Percentiles rank a stretch among this genome's conserved stretches.
Evolutionary conservation across 345 rosid genomes (phyloP).

Genomic region (Citrus glauca): DNA sequence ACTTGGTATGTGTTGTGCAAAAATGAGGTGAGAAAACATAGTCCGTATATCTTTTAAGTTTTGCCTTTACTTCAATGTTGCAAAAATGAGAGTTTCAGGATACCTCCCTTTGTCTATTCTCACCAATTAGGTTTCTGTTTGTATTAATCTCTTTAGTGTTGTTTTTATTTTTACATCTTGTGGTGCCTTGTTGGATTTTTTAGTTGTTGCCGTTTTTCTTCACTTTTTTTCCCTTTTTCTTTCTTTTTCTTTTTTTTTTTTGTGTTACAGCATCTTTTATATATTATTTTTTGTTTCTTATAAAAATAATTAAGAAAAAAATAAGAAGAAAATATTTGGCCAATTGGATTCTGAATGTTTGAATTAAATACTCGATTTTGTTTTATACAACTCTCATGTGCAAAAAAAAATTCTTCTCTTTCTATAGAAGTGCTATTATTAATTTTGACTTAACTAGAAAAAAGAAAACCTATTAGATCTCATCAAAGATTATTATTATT

Average conservation of each 20-base stretch:
- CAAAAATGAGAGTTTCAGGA: not conserved
- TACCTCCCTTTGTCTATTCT: not conserved
- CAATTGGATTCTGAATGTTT: not conserved
- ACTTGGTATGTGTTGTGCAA: not conserved
- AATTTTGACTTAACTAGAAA: not conserved
- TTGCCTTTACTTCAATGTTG: not conserved
- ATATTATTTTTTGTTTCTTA: not conserved
- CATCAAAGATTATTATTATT: not conserved
- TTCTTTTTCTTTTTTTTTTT: not conserved
- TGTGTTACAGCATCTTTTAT: not conserved
- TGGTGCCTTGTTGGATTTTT: not conserved
- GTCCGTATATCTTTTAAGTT: not conserved
- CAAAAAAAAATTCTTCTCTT: not conserved
- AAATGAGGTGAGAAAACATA: not conserved
- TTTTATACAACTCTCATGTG: not conserved
- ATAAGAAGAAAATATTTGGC: not conserved
- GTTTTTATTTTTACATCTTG: too few species aligned
- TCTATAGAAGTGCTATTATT: not conserved
- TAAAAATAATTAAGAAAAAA: not conserved
- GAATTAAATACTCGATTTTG: not conserved
- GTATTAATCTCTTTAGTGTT: not conserved
- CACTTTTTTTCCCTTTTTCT: not conserved
- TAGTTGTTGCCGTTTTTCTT: not conserved
- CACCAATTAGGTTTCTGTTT: not conserved
- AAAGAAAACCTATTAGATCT: not conserved